Evolutionary conservation across 2,329 filamentous ascomycete genomes (phyloP), one percentile per base, ranked within the genome.

Genomic region (Cladophialophora carrionii): DNA sequence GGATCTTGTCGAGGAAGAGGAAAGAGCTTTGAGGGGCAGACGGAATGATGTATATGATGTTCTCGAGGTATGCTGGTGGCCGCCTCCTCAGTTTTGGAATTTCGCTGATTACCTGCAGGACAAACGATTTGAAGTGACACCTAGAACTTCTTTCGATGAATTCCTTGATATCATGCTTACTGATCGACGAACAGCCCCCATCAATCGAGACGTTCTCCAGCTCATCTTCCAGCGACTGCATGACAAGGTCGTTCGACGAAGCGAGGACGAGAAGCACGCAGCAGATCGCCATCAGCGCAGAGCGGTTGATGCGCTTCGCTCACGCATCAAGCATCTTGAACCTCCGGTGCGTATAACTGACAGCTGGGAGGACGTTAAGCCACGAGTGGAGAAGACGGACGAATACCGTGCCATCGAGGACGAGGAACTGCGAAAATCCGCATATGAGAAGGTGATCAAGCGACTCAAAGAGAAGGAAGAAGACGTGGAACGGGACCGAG

Each of bases 1-100:
- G 92, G 95, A 99, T 76, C 82, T 93, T 55, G 84, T 98, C 29
- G 95, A 98, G 76, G 92, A 96, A 76, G 92, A 98, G 76, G 94
- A 99, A 74, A 87, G 90, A 64, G 88, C 89, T n/a, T 82, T 97
- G 55, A 89, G 93, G 67, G 88, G 87, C 57, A 88, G 89, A 56
- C 85, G 91, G 67, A 96, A 95, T 74, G 88, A 92, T 74, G 90
- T 96, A 46, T 81, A 95, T 70, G 92, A 96, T 78, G 91, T 95
- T 71, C 84, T 96, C 71, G 91, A 96, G 83, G 91, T 95, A 78
- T 82, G 88, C 80, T 46, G 37, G 29, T 20, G 34, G n/a, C 41
- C 41, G 9, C n/a, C 48, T 24, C 41, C 58, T 41, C 10, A 20
- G 57, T 53, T 5, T 8, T 63, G 26, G 37, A 24, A 57, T 41